Conservation (phyloP, 1,139 yeast genomes). For the Geotrichum klebahnii region DNA sequence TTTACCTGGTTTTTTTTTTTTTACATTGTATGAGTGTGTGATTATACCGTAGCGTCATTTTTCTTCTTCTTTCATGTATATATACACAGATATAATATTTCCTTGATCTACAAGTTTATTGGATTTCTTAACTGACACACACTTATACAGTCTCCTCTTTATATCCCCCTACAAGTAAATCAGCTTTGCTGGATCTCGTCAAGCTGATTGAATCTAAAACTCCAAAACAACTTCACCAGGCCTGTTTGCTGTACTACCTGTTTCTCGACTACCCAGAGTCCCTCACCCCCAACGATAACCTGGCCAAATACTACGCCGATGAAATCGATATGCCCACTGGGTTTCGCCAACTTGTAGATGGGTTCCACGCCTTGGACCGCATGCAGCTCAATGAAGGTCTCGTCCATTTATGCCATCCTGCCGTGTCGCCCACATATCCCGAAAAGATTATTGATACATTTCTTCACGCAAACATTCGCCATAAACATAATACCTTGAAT, state of each 20-base stretch:
- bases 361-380: slow-evolving; percentile 30
- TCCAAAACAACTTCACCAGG: slow-evolving; percentile 6
- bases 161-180: slow-evolving; percentile 15
- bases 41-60: neutral
- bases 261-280: slow-evolving; percentile 32
- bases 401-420: slow-evolving; percentile 28
- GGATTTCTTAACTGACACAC: too few relatives aligned
- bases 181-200: slow-evolving; percentile 7
- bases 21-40: neutral
- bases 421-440: slow-evolving; percentile 26
- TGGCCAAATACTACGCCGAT: slow-evolving; percentile 34
- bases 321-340: slow-evolving; percentile 33
- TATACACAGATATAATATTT: too few relatives aligned
- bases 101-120: neutral
- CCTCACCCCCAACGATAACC: slow-evolving; percentile 24
- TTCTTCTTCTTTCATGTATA: neutral
- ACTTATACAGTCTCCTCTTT: neutral
- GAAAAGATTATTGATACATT: slow-evolving; percentile 27
- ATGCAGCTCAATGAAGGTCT: slow-evolving; percentile 26
- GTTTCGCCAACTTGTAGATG: slow-evolving; percentile 28
- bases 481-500: slow-evolving; percentile 5
- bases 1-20: too few relatives aligned
- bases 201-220: slow-evolving; percentile 7
- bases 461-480: slow-evolving; percentile 15
- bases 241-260: slow-evolving; percentile 31